Evolutionary conservation across 306 rosid genomes (phyloP).

Genomic region (Prinsepia uniflora): DNA sequence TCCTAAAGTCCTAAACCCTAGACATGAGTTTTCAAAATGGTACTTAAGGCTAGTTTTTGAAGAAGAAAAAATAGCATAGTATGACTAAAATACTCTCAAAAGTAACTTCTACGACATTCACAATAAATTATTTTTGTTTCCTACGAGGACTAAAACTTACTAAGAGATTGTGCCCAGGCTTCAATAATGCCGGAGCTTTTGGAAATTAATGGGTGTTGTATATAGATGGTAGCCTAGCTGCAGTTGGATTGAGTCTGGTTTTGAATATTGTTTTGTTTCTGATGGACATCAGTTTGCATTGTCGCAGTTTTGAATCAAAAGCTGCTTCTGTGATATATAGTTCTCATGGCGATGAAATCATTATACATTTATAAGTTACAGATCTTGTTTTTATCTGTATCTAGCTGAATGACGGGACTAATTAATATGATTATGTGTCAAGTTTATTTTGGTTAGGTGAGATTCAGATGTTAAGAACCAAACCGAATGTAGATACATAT

Average conservation of each 20-base stretch:
- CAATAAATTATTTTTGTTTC: too few relatives aligned
- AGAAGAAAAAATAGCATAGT: too few relatives aligned
- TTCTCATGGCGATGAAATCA: not conserved
- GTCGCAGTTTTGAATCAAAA: not conserved
- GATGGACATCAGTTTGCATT: slow-evolving; percentile 14
- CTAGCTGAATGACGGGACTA: not conserved
- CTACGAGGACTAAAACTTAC: too few relatives aligned
- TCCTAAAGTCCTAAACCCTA: too few relatives aligned
- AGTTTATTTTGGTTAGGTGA: not conserved
- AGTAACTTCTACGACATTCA: too few relatives aligned
- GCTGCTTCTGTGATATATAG: not conserved
- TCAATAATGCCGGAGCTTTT: not conserved
- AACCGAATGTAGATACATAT: not conserved
- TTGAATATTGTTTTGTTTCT: slow-evolving; percentile 6
- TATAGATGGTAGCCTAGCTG: slow-evolving; percentile 2
- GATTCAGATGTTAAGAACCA: not conserved
- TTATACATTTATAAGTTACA: not conserved
- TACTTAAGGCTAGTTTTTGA: too few relatives aligned
- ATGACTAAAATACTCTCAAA: too few relatives aligned
- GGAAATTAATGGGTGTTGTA: slow-evolving; percentile 2
- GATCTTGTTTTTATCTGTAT: not conserved
- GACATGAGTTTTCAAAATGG: too few relatives aligned
- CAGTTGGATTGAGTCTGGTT: slow-evolving; percentile 6
- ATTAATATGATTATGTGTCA: not conserved
- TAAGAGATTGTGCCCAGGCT: too few relatives aligned